phyloP scores from a whole-genome alignment of 73 alveolate species.

The Loxodes magnus region DNA sequence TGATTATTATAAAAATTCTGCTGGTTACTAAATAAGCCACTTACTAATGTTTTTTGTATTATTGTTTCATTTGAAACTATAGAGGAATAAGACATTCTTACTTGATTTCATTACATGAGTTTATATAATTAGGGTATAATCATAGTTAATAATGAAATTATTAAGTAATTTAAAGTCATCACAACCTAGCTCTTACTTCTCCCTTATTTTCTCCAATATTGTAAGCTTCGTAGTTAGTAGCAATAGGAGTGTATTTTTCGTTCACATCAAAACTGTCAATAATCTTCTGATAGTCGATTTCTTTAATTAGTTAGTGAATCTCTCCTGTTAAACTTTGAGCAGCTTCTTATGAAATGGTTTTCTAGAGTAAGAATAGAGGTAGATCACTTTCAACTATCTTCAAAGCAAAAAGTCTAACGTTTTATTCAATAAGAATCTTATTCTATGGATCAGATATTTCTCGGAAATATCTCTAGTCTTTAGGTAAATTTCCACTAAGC shows the following conservation, averaged over 20 bases:
- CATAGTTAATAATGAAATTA: too few species aligned
- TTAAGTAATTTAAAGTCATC: too few species aligned
- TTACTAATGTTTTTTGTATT: too few species aligned
- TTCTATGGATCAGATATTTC: too few species aligned
- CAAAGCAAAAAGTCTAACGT: slow-evolving; percentile 16
- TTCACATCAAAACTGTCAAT: slow-evolving; percentile 27
- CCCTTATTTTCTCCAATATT: slow-evolving; percentile 20
- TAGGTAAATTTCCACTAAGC: not conserved
- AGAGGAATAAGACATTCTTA: too few species aligned
- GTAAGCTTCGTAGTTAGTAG: slow-evolving; percentile 23
- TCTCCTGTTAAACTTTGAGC: slow-evolving; percentile 10
- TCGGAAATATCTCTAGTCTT: not conserved
- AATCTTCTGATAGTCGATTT: slow-evolving; percentile 10
- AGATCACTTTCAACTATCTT: slow-evolving; percentile 12
- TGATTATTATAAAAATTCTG: too few species aligned
- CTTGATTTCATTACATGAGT: too few species aligned
- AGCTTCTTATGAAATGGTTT: slow-evolving; percentile 14
- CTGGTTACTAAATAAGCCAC: too few species aligned
- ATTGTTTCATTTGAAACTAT: too few species aligned
- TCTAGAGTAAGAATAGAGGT: slow-evolving; percentile 15
- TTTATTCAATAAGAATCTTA: not conserved
- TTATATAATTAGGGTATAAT: too few species aligned
- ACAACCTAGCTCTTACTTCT: slow-evolving; percentile 18
- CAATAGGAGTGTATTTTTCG: slow-evolving; percentile 37
- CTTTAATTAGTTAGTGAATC: slow-evolving; percentile 2